phyloP scores from a whole-genome alignment of 495 filamentous ascomycete species.

The Penicillium canescens region DNA sequence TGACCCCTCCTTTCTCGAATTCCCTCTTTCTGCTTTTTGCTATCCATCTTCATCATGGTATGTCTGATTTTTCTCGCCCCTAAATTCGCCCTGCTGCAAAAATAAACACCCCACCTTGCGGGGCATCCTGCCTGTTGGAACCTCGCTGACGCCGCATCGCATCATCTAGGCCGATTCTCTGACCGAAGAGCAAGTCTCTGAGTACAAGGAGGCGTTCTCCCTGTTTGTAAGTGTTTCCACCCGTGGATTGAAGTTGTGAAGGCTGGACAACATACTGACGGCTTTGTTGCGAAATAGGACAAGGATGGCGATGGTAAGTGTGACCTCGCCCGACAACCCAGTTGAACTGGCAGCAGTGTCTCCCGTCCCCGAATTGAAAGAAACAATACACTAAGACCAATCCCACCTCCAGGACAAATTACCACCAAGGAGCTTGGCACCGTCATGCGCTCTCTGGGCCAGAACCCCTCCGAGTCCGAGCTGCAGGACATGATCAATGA shows the following conservation, averaged over 20 bases:
- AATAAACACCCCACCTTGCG: slow-evolving; percentile 37
- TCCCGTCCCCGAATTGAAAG: background rate
- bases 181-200: slow-evolving; percentile 98
- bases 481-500: slow-evolving; percentile 99
- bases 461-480: slow-evolving; percentile 98
- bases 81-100: slow-evolving; percentile 4
- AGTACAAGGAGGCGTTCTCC: slow-evolving; percentile 99
- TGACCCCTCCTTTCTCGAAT: slow-evolving; percentile 13
- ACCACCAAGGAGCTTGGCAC: slow-evolving; percentile 99
- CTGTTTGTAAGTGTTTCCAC: slow-evolving; percentile 80
- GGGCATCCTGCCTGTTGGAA: slow-evolving; percentile 30
- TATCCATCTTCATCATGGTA: slow-evolving; percentile 36
- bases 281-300: slow-evolving; percentile 62
- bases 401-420: slow-evolving; percentile 75
- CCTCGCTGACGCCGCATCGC: slow-evolving; percentile 27
- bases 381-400: background rate
- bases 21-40: slow-evolving; percentile 8
- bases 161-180: slow-evolving; percentile 77
- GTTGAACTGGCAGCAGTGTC: slow-evolving; percentile 1
- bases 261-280: slow-evolving; percentile 9
- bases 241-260: slow-evolving; percentile 13
- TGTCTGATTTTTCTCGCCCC: slow-evolving; percentile 6
- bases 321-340: slow-evolving; percentile 12
- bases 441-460: slow-evolving; percentile 99
- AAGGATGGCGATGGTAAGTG: slow-evolving; percentile 99